A percentile compares a stretch with the other conserved stretches of the same genome.
Conservation (phyloP, 352 stramenopile species). For the Elongisporangium senticosum region DNA sequence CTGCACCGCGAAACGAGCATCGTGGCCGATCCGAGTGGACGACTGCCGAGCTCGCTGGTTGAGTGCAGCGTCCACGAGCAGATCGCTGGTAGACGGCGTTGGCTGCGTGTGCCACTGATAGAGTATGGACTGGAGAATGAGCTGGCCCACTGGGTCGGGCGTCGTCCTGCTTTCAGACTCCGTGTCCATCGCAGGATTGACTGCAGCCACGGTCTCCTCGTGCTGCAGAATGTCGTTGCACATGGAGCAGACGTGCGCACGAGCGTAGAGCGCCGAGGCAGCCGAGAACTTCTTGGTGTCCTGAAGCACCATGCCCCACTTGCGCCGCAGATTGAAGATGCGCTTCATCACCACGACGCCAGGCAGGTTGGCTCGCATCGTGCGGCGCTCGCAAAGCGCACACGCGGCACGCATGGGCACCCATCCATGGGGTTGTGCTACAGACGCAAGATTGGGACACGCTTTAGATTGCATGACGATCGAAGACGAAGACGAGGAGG, state of each 20-base stretch:
- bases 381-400: slow-evolving; percentile 41
- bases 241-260: slow-evolving; percentile 32
- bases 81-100: slow-evolving; percentile 3
- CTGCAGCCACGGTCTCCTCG: slow-evolving; percentile 7
- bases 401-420: slow-evolving; percentile 23
- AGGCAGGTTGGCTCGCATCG: slow-evolving; percentile 30
- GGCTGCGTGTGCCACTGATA: slow-evolving; percentile 24
- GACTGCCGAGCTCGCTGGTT: slow-evolving; percentile 41
- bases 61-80: slow-evolving; percentile 26
- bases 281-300: slow-evolving; percentile 33
- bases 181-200: neutral
- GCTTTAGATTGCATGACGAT: neutral
- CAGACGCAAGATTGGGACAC: neutral
- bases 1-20: slow-evolving; percentile 31
- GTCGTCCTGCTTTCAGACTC: neutral
- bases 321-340: slow-evolving; percentile 33
- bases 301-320: slow-evolving; percentile 41
- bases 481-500: neutral
- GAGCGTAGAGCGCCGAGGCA: slow-evolving; percentile 32
- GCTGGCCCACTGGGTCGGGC: slow-evolving; percentile 15
- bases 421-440: slow-evolving; percentile 10
- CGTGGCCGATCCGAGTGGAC: slow-evolving; percentile 32
- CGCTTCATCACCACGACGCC: slow-evolving; percentile 46
- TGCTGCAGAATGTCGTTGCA: slow-evolving; percentile 36
- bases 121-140: slow-evolving; percentile 36